Evolutionary conservation across 2,329 filamentous ascomycete species (phyloP).

Genomic region (Colletotrichum sansevieriae): DNA sequence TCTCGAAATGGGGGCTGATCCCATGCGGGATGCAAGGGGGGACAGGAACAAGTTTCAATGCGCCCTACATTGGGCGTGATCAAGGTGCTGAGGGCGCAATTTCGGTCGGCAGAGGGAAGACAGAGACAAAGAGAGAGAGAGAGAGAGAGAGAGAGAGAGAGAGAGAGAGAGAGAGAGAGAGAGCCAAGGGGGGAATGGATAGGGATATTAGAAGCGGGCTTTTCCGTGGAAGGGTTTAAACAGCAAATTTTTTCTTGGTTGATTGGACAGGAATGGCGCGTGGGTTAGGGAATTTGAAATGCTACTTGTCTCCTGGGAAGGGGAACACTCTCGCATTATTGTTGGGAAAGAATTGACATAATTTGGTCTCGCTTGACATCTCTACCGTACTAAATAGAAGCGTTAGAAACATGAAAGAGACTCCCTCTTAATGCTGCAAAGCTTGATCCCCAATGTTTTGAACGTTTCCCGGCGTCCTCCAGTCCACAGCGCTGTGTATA

Average conservation of each 20-base stretch:
- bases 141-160: conserved; percentile 2
- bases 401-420: not conserved
- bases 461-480: not conserved
- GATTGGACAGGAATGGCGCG: conserved; percentile 5
- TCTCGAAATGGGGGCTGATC: not conserved
- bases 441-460: not conserved
- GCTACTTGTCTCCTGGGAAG: not conserved
- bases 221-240: not conserved
- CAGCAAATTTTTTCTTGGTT: not conserved
- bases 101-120: not conserved
- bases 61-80: no score
- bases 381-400: not conserved
- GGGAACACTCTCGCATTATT: not conserved
- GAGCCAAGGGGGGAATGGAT: not conserved
- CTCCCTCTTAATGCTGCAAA: conserved; percentile 16
- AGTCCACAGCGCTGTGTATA: conserved; percentile 2
- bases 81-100: no score
- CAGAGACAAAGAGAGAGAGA: not conserved
- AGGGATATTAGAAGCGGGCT: not conserved
- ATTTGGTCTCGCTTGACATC: not conserved
- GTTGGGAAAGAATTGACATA: not conserved
- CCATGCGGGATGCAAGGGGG: not conserved
- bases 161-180: not conserved
- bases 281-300: conserved; percentile 13
- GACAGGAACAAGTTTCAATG: not conserved